Evolutionary conservation across 2,329 filamentous ascomycete genomes (phyloP).

Genomic region (Zymoseptoria passerinii): DNA sequence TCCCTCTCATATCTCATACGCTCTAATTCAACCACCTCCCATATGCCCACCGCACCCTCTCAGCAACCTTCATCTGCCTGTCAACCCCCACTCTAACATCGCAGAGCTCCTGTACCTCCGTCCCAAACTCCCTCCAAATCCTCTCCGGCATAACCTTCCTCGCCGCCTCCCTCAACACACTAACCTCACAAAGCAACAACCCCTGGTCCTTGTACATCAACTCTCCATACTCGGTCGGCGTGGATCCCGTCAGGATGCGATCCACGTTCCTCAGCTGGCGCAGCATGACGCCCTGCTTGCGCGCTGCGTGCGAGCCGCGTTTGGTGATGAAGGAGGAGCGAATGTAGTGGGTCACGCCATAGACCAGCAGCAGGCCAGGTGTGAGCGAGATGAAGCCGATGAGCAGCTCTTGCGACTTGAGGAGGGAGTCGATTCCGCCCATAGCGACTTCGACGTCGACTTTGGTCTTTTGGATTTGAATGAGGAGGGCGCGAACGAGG

Average conservation of each 20-base stretch:
- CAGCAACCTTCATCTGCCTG: constrained; percentile 68
- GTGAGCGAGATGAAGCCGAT: constrained; percentile 97
- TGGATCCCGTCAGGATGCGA: constrained; percentile 46
- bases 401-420: constrained; percentile 93
- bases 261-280: constrained; percentile 82
- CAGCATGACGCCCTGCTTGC: constrained; percentile 61
- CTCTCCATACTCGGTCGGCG: constrained; percentile 61
- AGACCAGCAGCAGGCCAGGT: constrained; percentile 79
- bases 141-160: constrained; percentile 61
- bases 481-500: constrained; percentile 78
- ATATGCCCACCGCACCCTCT: constrained; percentile 87
- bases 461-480: constrained; percentile 98
- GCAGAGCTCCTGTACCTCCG: constrained; percentile 78
- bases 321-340: constrained; percentile 60
- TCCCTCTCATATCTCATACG: not conserved
- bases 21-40: constrained; percentile 53
- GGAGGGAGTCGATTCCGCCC: constrained; percentile 83
- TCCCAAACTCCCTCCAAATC: constrained; percentile 74
- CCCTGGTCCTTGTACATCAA: constrained; percentile 90
- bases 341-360: constrained; percentile 66
- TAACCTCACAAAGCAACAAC: constrained; percentile 79
- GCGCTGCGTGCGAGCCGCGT: constrained; percentile 56
- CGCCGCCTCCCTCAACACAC: constrained; percentile 66
- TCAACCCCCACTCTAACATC: constrained; percentile 70
- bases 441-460: constrained; percentile 96